Base-by-base conservation (phyloP, 441 rosid species). In the Capsella rubella region DNA sequence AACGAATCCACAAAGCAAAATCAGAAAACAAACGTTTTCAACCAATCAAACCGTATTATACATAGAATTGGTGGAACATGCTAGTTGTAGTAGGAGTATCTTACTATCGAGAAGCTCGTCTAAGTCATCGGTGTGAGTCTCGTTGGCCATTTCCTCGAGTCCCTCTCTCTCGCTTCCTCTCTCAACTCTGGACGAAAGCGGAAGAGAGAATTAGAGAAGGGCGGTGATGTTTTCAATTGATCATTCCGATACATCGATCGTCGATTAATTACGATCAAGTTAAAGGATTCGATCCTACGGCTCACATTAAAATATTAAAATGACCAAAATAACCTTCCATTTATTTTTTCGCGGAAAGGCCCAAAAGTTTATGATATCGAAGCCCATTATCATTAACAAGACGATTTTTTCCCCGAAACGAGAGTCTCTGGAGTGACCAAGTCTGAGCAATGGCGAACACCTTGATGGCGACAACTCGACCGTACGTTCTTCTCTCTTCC, bases 51-150 rank as follows among this genome's bases (percentile, higher is more conserved):
- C 5, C 6, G 25, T 21, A 21, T 21, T 21, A 45, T 3, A 45
- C 53, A 0, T 14, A 49, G 53, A 49, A 49, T 16, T 18, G 5
- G 55, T 50, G 55, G 55, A 50, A 21, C 55, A 50, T 21, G 55
- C 27, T 49, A 8, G 4, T 40, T 40, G 46, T n/a, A 45, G 18
- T 5, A 15, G 16, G 5, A 43, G 16, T 2, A 46, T 46, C 50
- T 73, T 83, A 95, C 99, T 90, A 65, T 95, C 99, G 27, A 95
- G 98, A 78, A 95, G 96, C 73, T 88, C 85, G 79, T 95, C 98
- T 75, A 95, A 87, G 81, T 95, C 97, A 74, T 95, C 97, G 50
- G 85, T 67, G 53, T 80, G 86, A 55, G 74, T 55, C 69, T 79
- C 14, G 78, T 75, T 82, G 14, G 89, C 95, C 91, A 87, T 87